A percentile compares a stretch with the other conserved stretches of the same genome.
These are phyloP conservation scores for Pythium coloratum DNA, from an alignment of 352 stramenopile genomes.

Conservation along the genomic window DNA sequence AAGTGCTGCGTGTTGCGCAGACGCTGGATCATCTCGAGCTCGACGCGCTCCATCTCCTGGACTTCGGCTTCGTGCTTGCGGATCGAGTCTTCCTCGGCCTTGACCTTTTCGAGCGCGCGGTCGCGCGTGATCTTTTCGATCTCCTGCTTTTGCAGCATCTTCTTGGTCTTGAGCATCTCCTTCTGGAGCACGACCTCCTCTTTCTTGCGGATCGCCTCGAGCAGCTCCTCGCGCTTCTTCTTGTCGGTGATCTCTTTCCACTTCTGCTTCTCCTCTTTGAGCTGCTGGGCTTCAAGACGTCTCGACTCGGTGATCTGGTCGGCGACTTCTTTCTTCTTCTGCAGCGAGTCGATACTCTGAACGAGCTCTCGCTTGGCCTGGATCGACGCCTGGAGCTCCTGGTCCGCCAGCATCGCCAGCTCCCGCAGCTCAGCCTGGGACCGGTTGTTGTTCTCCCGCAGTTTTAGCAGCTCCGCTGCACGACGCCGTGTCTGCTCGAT, in stretches of 20 bases:
- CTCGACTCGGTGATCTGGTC: conserved; percentile 67
- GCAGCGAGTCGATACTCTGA: conserved; percentile 75
- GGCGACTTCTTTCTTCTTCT: conserved; percentile 79
- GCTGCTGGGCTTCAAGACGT: conserved; percentile 60
- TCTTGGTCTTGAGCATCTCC: conserved; percentile 63
- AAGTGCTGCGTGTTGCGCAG: conserved; percentile 83
- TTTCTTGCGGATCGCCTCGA: conserved; percentile 66
- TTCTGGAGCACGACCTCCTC: conserved; percentile 72
- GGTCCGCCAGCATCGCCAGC: conserved; percentile 48
- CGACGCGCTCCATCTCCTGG: conserved; percentile 79
- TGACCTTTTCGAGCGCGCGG: conserved; percentile 59
- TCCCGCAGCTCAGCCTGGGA: conserved; percentile 67
- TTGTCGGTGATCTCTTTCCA: conserved; percentile 71
- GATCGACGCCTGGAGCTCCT: conserved; percentile 72
- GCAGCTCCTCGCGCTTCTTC: conserved; percentile 63
- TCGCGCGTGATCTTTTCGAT: conserved; percentile 73
- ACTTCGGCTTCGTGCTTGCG: conserved; percentile 66
- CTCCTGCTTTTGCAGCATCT: conserved; percentile 66
- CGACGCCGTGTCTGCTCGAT: conserved; percentile 82
- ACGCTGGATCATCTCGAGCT: conserved; percentile 79
- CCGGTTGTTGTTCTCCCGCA: conserved; percentile 66
- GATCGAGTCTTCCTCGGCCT: conserved; percentile 60
- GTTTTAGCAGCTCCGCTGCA: conserved; percentile 64
- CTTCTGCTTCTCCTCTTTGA: conserved; percentile 83
- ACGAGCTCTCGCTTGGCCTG: conserved; percentile 73